Base-by-base conservation (phyloP, 2,329 filamentous ascomycete species). In the Bipolaris zeicola region DNA sequence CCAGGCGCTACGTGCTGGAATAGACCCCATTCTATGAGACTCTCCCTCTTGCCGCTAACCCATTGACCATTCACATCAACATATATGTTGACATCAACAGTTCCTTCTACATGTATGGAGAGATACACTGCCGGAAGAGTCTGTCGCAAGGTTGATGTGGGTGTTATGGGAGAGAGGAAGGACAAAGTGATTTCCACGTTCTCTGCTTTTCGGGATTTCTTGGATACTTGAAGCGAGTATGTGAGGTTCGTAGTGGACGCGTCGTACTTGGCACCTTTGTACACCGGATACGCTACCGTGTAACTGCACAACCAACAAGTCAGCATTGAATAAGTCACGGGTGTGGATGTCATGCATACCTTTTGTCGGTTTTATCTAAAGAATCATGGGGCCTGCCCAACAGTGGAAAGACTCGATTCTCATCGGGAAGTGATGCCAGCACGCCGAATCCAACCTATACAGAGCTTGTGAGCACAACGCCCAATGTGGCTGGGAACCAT, bases 71-170 rank as follows among this genome's bases (percentile, higher is more conserved):
- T 81, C 33, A 80, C 68, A 51, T 81, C 79, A 39, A 82, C 68
- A 62, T 82, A 82, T 7, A 82, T 64, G 56, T 78, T 72, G 31
- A 82, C 63, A 57, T 82, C 72, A 48, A 88, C 84, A 60, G 80
- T 81, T 5, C 90, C 91, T 58, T 87, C 82, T 11, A 90, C 89
- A 67, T 87, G 77, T 38, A 94, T 81, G 5, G 85, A 89, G 59
- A 96, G 70, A 72, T 96, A 96, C 24, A 88, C 87, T 10, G 91
- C 91, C n/a, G 92, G 92, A 31, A 95, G 85, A 14, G 89, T 87
- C 79, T 94, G 90, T 61, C 90, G 84, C 66, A 93, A 80, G 43
- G 90, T 93, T 53, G 90, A 93, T 1, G 89, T 90, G 1, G 90
- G 90, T 0, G 90, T 94, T 47, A 95, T 89, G 14, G 90, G 90